Evolutionary conservation across 345 rosid species (phyloP).

Genomic region (Turnera subulata): DNA sequence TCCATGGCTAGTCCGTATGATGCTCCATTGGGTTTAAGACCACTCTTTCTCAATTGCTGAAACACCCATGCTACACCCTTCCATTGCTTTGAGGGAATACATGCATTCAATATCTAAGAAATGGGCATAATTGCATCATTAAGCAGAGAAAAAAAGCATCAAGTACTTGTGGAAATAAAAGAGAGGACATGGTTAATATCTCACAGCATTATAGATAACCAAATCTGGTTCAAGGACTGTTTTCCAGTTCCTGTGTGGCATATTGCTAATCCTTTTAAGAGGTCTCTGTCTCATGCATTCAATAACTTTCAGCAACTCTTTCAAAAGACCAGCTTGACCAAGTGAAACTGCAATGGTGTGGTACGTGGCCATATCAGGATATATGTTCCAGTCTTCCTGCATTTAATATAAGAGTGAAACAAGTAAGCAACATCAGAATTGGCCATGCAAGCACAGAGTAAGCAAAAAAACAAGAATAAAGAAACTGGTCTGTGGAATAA

Average conservation of each 20-base stretch:
- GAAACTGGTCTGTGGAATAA: conserved; percentile 4
- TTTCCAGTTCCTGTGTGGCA: conserved; percentile 63
- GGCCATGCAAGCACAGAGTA: not conserved
- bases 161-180: not conserved
- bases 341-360: conserved; percentile 75
- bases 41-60: conserved; percentile 68
- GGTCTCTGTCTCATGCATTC: conserved; percentile 81
- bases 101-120: conserved; percentile 76
- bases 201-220: conserved; percentile 91
- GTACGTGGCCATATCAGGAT: conserved; percentile 94
- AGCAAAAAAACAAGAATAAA: not conserved
- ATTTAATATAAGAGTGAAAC: conserved; percentile 25
- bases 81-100: conserved; percentile 81
- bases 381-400: conserved; percentile 67
- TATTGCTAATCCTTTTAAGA: conserved; percentile 33
- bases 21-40: conserved; percentile 84
- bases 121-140: not conserved
- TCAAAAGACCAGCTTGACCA: conserved; percentile 81
- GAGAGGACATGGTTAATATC: conserved; percentile 23
- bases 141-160: not conserved
- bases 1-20: conserved; percentile 98
- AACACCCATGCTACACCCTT: conserved; percentile 91
- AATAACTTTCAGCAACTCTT: conserved; percentile 64
- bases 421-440: conserved; percentile 22
- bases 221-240: conserved; percentile 83